phyloP scores from a whole-genome alignment of 768 basidiomycete species.

The Lentinula guzmanii region DNA sequence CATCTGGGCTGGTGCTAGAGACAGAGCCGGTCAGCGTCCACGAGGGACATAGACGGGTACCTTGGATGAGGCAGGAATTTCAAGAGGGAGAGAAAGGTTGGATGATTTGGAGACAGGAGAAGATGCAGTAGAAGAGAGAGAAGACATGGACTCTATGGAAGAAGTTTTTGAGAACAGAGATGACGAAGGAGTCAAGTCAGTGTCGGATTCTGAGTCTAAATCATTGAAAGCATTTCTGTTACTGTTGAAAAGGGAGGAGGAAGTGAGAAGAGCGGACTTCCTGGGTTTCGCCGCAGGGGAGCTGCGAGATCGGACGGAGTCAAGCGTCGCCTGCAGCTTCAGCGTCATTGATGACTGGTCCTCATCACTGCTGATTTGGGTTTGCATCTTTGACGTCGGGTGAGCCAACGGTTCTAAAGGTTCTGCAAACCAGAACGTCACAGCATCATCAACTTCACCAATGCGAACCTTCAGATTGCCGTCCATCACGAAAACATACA shows the following conservation, averaged over 20 bases:
- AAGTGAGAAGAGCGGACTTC: background rate
- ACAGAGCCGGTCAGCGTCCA: background rate
- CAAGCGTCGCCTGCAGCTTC: slow-evolving; percentile 4
- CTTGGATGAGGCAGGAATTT: background rate
- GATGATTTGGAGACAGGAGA: background rate
- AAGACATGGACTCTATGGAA: background rate
- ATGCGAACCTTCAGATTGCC: background rate
- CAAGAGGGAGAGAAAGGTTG: background rate
- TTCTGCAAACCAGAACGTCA: slow-evolving; percentile 1
- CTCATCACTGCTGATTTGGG: background rate
- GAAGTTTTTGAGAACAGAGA: background rate
- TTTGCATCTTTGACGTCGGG: background rate
- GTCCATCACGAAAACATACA: slow-evolving; percentile 5
- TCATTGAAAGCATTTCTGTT: background rate
- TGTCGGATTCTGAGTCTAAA: slow-evolving; percentile 3
- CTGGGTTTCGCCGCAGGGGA: background rate
- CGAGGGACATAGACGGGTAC: background rate
- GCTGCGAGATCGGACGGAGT: slow-evolving; percentile 2
- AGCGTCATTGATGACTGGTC: background rate
- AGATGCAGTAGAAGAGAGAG: background rate
- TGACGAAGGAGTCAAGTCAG: slow-evolving; percentile 3
- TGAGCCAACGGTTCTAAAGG: background rate
- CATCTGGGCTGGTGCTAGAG: too few relatives aligned
- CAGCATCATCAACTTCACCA: background rate
- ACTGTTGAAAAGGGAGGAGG: background rate